phyloP scores from a whole-genome alignment of 495 filamentous ascomycete genomes.

The Jackrogersella minutella region DNA sequence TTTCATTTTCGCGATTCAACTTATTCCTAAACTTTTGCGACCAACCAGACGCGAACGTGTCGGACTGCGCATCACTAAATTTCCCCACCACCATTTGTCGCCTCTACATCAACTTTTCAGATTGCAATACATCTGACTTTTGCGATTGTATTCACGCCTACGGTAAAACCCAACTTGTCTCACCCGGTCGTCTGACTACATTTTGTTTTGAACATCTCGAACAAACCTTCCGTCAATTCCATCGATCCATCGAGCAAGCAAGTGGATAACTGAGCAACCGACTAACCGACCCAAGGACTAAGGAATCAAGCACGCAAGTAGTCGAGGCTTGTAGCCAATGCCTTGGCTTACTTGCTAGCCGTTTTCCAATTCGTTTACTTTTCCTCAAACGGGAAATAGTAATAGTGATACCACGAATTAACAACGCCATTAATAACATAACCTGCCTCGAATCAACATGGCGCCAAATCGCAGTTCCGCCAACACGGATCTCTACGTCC shows the following conservation, averaged over 20 bases:
- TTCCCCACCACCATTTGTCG: background rate
- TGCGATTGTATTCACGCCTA: conserved; percentile 2
- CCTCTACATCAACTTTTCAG: background rate
- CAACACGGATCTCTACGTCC: conserved; percentile 38
- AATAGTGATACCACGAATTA: too few relatives aligned
- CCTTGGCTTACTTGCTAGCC: conserved; percentile 6
- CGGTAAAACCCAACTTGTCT: background rate
- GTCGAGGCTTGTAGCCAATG: conserved; percentile 10
- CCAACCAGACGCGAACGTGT: background rate
- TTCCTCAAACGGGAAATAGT: background rate
- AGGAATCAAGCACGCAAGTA: background rate
- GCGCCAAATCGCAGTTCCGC: conserved; percentile 39
- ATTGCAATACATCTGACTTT: background rate
- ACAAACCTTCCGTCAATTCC: background rate
- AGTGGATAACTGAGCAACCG: background rate
- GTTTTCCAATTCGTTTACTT: background rate
- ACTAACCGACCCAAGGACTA: background rate
- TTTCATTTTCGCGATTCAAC: conserved; percentile 21
- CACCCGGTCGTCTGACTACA: background rate
- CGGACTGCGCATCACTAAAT: conserved; percentile 10
- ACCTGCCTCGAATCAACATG: conserved; percentile 28
- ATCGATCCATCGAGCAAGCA: conserved; percentile 1
- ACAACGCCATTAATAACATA: background rate
- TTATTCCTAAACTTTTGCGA: background rate
- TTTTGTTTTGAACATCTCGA: background rate